Conservation (phyloP, 2,329 filamentous ascomycete species). For the Epichloe gansuensis region DNA sequence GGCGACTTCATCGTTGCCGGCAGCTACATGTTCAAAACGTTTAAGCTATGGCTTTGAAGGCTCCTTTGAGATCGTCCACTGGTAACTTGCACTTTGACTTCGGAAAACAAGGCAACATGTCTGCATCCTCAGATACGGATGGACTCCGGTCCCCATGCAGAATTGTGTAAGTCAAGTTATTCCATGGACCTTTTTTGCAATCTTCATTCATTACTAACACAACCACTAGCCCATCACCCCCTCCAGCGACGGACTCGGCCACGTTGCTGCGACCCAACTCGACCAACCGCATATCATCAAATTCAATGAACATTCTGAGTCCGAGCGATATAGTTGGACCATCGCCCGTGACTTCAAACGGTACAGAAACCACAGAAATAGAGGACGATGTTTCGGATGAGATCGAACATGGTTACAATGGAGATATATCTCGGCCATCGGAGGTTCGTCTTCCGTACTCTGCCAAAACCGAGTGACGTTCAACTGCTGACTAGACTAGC, state of each 20-base stretch:
- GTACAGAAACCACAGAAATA: slow-evolving; percentile 72
- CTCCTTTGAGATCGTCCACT: slow-evolving; percentile 50
- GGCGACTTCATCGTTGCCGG: slow-evolving; percentile 1
- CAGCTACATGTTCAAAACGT: neutral
- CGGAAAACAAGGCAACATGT: slow-evolving; percentile 38
- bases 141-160: slow-evolving; percentile 35
- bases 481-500: slow-evolving; percentile 19
- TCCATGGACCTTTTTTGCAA: neutral
- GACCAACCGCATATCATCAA: slow-evolving; percentile 35
- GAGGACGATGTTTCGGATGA: slow-evolving; percentile 64
- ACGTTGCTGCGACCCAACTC: slow-evolving; percentile 43
- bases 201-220: slow-evolving; percentile 8
- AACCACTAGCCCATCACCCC: slow-evolving; percentile 22
- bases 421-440: slow-evolving; percentile 13
- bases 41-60: slow-evolving; percentile 28
- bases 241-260: slow-evolving; percentile 28
- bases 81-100: slow-evolving; percentile 31
- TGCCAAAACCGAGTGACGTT: neutral
- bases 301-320: slow-evolving; percentile 44
- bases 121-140: slow-evolving; percentile 40
- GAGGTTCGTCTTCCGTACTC: slow-evolving; percentile 15
- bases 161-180: slow-evolving; percentile 32
- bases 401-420: slow-evolving; percentile 24
- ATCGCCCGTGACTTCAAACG: slow-evolving; percentile 75
- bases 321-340: slow-evolving; percentile 64